Evolutionary conservation across 78 protist species (phyloP), one percentile per base, ranked within the genome.

Genomic region (Mantamonas sphyraenae): DNA sequence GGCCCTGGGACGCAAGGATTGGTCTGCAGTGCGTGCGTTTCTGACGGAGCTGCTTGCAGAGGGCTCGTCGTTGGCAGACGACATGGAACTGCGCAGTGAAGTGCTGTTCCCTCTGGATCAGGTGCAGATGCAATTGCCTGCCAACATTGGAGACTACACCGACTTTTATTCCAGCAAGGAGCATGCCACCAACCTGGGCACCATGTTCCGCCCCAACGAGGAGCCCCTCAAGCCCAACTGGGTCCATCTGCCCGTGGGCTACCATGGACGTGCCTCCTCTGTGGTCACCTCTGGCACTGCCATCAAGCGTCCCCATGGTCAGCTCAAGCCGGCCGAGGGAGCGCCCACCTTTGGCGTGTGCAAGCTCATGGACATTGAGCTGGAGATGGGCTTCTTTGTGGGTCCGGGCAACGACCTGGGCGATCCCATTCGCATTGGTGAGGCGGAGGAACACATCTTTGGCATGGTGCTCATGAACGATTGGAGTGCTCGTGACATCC

Each of bases 111-210:
- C n/a, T n/a, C n/a, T n/a, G n/a, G n/a, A n/a, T 30, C 64, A 60
- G 39, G 88, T 38, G 14, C 3, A 17, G 28, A 76, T 83, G 93
- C 77, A 56, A 33, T 22, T 88, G 37, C 89, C 93, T 0, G 74
- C 69, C 19, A 0, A 7, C 20, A 64, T 76, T 38, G 93, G 94
- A 30, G 98, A 94, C 77, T 94, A 94, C 85, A 94, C 96, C 20
- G 98, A 94, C 82, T 94, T 91, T 61, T 94, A 89, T 82, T 64
- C 93, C 37, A 83, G 92, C 19, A 55, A 67, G 20, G 93, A 85
- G 9, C 98, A 94, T 68, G 98, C 98, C 1, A 75, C 87, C 64
- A 91, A 91, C 75, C 82, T 91, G 35, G 98, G 98, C 61, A 79
- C 30, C 34, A 77, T 75, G 68, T 81, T 81, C 67, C 77, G 81